A percentile compares a stretch with the other conserved stretches of the same genome.
Evolutionary conservation across 768 basidiomycete genomes (phyloP).

Genomic region (Lentinula sp.): DNA sequence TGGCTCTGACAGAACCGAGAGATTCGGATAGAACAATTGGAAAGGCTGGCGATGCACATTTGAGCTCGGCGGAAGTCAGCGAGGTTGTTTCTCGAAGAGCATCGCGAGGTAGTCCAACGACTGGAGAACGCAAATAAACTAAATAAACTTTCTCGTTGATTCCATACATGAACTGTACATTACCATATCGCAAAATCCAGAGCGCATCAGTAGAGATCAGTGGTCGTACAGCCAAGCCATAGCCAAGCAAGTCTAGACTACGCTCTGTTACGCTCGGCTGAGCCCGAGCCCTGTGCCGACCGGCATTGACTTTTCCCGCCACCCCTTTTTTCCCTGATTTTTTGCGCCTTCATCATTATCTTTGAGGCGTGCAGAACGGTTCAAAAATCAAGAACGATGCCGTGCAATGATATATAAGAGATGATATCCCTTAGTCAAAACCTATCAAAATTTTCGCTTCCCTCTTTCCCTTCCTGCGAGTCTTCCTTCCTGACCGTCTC

Average conservation of each 20-base stretch:
- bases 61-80: constrained; percentile 3
- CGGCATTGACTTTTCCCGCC: background rate
- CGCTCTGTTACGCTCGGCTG: background rate
- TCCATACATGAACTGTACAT: background rate
- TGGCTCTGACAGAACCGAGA: background rate
- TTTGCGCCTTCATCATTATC: background rate
- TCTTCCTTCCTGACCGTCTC: too few relatives aligned
- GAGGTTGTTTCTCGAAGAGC: background rate
- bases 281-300: background rate
- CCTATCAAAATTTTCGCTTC: background rate
- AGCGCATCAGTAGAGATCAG: too few relatives aligned
- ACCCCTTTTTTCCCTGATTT: background rate
- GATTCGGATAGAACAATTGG: background rate
- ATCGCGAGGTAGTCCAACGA: background rate
- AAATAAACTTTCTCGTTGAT: background rate
- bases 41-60: background rate
- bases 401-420: background rate
- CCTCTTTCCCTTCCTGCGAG: background rate
- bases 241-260: background rate
- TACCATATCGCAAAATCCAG: too few relatives aligned
- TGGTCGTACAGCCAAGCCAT: too few relatives aligned
- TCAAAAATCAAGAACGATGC: background rate
- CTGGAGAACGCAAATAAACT: background rate
- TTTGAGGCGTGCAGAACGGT: background rate
- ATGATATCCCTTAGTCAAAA: background rate